Base-by-base conservation (phyloP, 805 yeast genomes). In the Cyberlindnera nakhonratchasimensis region DNA sequence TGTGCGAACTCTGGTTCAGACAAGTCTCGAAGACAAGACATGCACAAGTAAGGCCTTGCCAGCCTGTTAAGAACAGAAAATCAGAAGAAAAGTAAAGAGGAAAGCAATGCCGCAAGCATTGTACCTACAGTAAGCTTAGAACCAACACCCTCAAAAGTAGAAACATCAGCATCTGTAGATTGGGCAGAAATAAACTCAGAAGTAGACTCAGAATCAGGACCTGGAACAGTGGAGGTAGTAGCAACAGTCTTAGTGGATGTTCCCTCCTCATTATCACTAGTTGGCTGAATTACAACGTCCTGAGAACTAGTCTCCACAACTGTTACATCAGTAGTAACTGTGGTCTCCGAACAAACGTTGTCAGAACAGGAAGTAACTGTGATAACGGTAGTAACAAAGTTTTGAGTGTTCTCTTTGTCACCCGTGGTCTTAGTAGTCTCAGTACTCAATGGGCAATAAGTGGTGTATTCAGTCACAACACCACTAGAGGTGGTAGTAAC, bases 401-500 rank as follows among this genome's bases (percentile, higher is more conserved):
- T 10, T 12, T 12, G n/a, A 14, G 28, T 25, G n/a, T 25, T 12
- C n/a, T 25, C 11, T 5, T 18, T 29, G 18, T 18, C 16, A 32
- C 32, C 12, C n/a, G n/a, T 10, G 10, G 11, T 20, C 21, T 29
- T 21, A 17, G 24, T 30, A 20, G 38, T 26, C 6, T 12, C 34
- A 8, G 37, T 28, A 9, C 13, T 31, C 21, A 49, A 22, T 39
- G 53, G 52, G 18, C 53, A 50, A 38, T 45, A 50, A 12, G 53
- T 50, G 31, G 53, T 50, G 44, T 50, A 50, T 24, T 17, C 56
- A 10, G 72, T 72, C 25, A 40, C 61, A 2, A 45, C 44, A 13
- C 71, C 64, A 17, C 44, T 43, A 12, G 43, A 38, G 5, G 65
- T 57, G 5, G 57, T 52, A 6, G 67, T 61, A 14, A 61, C 57